Evolutionary conservation across 257 asterid genomes (phyloP), one percentile per base, ranked within the genome.

Genomic region (Plantago elongata): DNA sequence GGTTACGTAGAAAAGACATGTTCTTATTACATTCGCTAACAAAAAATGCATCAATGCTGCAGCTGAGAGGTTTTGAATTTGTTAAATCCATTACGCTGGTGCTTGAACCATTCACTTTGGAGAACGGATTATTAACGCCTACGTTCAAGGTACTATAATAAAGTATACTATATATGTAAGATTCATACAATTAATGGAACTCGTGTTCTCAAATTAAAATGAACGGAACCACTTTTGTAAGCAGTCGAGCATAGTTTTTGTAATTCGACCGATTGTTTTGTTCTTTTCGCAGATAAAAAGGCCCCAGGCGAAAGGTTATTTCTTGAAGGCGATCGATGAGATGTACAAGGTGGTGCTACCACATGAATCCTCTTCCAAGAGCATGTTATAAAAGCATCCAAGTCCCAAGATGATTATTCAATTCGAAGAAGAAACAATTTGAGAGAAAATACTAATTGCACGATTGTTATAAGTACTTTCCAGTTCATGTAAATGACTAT

Each of bases 41-140:
- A 30, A 13, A 22, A 22, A 22, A 30, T 14, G 50, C 49, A 30
- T 73, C 18, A 66, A 58, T 38, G 17, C 18, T 11, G 46, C 85
- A 91, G 98, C 65, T 88, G 75, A 82, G 95, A 74, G 96, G 98
- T 51, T 91, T 91, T 13, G 98, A 91, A 79, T 88, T 84, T 62
- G 95, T 74, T 52, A 91, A 91, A 79, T 90, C 92, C 37, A 79
- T 91, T 42, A 84, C 94, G 3, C 78, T 91, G 70, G 81, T 84
- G 72, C 61, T 75, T 6, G 98, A 91, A 78, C 98, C 96, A 29
- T 88, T 91, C 76, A 85, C 98, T 4, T 10, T 82, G 68, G 96
- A 88, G 78, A 91, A 84, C 60, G 95, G 74, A 69, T 86, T 91
- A 66, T 78, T 91, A 65, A 91, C 98, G 57, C 98, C 98, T 63